phyloP scores from a whole-genome alignment of 2,329 filamentous ascomycete genomes.

The Cladophialophora chaetospira region DNA sequence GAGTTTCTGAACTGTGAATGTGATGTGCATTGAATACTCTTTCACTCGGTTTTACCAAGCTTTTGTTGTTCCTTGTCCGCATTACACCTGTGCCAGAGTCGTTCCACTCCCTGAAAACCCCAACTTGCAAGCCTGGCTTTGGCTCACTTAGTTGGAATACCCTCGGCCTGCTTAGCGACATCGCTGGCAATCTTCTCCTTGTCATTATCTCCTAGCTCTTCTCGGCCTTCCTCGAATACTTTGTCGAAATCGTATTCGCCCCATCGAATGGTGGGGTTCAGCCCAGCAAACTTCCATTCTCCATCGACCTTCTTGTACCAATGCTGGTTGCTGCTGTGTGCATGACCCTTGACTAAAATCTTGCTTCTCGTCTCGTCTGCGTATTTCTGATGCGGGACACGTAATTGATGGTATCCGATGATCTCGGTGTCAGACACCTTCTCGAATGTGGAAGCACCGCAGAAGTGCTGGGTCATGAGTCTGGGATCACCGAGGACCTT shows the following conservation, averaged over 20 bases:
- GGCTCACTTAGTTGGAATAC: slow-evolving; percentile 25
- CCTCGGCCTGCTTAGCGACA: slow-evolving; percentile 29
- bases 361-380: slow-evolving; percentile 51
- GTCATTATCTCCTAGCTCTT: slow-evolving; percentile 30
- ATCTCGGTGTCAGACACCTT: slow-evolving; percentile 34
- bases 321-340: slow-evolving; percentile 43
- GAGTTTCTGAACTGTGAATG: too few relatives aligned
- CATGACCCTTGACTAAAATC: slow-evolving; percentile 62
- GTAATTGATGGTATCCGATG: slow-evolving; percentile 36
- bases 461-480: slow-evolving; percentile 66
- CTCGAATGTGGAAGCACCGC: slow-evolving; percentile 41
- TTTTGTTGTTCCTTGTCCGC: too few relatives aligned
- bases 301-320: slow-evolving; percentile 39
- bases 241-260: slow-evolving; percentile 36
- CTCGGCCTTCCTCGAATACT: slow-evolving; percentile 32
- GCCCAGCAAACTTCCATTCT: slow-evolving; percentile 38
- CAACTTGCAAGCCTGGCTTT: not conserved
- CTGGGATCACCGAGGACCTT: slow-evolving; percentile 63
- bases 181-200: slow-evolving; percentile 26
- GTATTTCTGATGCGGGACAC: slow-evolving; percentile 65
- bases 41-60: too few relatives aligned
- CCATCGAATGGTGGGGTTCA: slow-evolving; percentile 36
- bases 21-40: too few relatives aligned
- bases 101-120: not conserved
- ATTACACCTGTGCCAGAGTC: not conserved